phyloP scores from a whole-genome alignment of 2,329 filamentous ascomycete genomes.

The Penicillium sp. region DNA sequence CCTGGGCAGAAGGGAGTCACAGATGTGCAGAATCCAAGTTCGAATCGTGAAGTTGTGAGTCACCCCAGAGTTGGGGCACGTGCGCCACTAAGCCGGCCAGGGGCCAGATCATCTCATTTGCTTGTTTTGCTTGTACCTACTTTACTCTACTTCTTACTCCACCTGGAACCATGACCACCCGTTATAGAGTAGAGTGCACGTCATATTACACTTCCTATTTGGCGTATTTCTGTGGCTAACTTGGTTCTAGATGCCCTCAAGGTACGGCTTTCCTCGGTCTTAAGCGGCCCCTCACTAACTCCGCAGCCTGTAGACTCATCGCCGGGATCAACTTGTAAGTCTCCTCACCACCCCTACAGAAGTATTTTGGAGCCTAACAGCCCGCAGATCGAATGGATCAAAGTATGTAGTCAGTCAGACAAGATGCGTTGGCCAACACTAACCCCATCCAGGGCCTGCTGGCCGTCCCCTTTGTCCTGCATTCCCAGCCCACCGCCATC shows the following conservation, averaged over 20 bases:
- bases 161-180: conserved; percentile 42
- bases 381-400: conserved; percentile 79
- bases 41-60: too few relatives aligned
- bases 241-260: conserved; percentile 57
- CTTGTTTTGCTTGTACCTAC: too few relatives aligned
- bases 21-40: too few relatives aligned
- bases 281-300: conserved; percentile 13
- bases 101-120: background rate
- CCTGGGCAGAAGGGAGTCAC: too few relatives aligned
- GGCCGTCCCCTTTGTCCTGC: conserved; percentile 92
- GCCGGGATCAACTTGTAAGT: conserved; percentile 78
- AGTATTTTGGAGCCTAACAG: conserved; percentile 2
- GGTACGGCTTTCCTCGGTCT: conserved; percentile 40
- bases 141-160: background rate
- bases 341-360: background rate
- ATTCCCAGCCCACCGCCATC: conserved; percentile 87
- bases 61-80: conserved; percentile 2
- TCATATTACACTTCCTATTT: conserved; percentile 12
- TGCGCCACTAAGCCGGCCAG: background rate
- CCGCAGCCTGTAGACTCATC: conserved; percentile 65
- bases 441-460: conserved; percentile 58
- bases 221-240: background rate
- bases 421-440: conserved; percentile 7
- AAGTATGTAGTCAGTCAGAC: conserved; percentile 46
- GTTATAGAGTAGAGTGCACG: conserved; percentile 67